phyloP scores from a whole-genome alignment of 768 basidiomycete genomes.

The Tremella yokohamensis region DNA sequence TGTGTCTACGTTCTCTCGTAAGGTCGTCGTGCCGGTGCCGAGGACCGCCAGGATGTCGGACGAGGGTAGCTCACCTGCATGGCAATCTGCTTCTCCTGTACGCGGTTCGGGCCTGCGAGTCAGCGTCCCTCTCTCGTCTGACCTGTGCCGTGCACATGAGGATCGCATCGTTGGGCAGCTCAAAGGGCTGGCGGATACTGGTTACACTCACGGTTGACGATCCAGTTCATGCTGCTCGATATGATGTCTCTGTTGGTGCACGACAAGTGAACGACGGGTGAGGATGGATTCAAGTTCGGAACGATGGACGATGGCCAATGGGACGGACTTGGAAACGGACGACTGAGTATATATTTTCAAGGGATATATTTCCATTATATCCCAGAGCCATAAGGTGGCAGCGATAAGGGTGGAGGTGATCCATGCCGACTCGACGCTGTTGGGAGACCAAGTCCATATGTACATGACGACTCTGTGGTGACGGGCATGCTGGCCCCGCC shows the following conservation, averaged over 20 bases:
- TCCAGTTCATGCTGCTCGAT: slow-evolving; percentile 23
- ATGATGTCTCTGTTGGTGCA: not conserved
- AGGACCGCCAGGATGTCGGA: not conserved
- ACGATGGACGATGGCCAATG: slow-evolving; percentile 3
- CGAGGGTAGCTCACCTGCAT: slow-evolving; percentile 17
- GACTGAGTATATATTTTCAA: not conserved
- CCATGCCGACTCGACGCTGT: no score
- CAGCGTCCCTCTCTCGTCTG: slow-evolving; percentile 1
- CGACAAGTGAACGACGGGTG: not conserved
- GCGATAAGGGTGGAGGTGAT: no score
- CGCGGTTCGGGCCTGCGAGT: slow-evolving; percentile 26
- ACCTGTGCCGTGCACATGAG: no score
- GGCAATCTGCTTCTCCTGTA: slow-evolving; percentile 39
- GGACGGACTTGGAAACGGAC: slow-evolving; percentile 3
- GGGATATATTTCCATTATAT: not conserved
- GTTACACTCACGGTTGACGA: slow-evolving; percentile 41
- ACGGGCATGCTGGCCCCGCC: no score
- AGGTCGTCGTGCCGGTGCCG: no score
- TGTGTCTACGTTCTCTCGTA: no score
- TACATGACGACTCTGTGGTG: no score
- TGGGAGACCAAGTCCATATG: no score
- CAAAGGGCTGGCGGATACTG: no score
- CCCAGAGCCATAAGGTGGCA: not conserved
- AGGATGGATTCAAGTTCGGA: not conserved
- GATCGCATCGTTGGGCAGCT: no score